These are phyloP conservation scores for Physocladia obscura DNA, from an alignment of 192 early-diverging fungal species.

Conservation along the genomic window DNA sequence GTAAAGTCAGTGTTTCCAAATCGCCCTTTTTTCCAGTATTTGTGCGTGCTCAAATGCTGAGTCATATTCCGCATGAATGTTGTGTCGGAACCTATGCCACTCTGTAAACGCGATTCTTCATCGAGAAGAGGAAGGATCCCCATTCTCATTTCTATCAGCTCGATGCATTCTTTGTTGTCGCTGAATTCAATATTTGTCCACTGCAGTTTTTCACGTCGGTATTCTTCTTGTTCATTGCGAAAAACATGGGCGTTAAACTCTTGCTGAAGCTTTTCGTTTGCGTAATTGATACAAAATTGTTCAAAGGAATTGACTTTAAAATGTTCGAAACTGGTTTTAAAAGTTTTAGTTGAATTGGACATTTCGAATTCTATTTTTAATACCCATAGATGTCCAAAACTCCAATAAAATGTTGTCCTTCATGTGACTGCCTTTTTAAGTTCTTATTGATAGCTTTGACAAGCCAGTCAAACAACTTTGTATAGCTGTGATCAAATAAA, in stretches of 20 bases:
- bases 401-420: conserved; percentile 72
- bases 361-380: neutral
- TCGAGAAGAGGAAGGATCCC: conserved; percentile 86
- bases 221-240: conserved; percentile 94
- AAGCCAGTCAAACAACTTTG: conserved; percentile 84
- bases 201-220: conserved; percentile 58
- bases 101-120: conserved; percentile 75
- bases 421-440: conserved; percentile 51
- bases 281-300: conserved; percentile 88
- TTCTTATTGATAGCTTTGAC: conserved; percentile 74
- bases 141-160: conserved; percentile 81
- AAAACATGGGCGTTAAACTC: conserved; percentile 95
- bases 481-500: conserved; percentile 84
- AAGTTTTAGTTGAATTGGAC: neutral
- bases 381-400: conserved; percentile 84
- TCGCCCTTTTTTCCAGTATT: conserved; percentile 76
- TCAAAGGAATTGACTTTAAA: conserved; percentile 92
- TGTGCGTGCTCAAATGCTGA: conserved; percentile 58
- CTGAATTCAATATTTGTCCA: conserved; percentile 81
- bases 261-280: conserved; percentile 94
- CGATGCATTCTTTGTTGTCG: conserved; percentile 93
- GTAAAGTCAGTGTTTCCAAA: conserved; percentile 79
- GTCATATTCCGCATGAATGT: conserved; percentile 80
- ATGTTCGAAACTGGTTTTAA: conserved; percentile 27
- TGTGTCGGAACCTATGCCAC: conserved; percentile 71